These are phyloP conservation scores for Penicillium canariense DNA, from an alignment of 495 filamentous ascomycete genomes.

Conservation along the genomic window DNA sequence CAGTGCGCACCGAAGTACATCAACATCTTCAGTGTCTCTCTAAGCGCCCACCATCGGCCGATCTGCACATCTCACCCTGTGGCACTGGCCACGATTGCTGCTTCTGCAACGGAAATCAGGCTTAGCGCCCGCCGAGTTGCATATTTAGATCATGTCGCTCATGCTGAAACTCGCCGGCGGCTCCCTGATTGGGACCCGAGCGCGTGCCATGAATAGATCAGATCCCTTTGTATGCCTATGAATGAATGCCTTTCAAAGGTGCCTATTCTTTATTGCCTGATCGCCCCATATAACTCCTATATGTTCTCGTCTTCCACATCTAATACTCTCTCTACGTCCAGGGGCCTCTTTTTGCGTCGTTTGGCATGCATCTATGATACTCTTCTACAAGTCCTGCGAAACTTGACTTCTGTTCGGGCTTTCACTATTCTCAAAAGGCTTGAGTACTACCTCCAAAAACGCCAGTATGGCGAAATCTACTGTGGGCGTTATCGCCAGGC, in stretches of 20 bases:
- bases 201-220: constrained; percentile 30
- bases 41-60: constrained; percentile 26
- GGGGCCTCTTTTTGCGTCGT: not conserved
- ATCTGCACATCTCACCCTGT: constrained; percentile 5
- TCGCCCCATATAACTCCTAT: not conserved
- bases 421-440: not conserved
- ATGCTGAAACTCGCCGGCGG: constrained; percentile 24
- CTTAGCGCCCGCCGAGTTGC: constrained; percentile 22
- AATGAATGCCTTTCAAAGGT: constrained; percentile 10
- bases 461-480: constrained; percentile 23
- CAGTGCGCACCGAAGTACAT: constrained; percentile 27
- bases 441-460: not conserved
- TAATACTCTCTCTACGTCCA: constrained; percentile 1
- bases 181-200: constrained; percentile 28
- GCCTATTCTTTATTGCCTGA: not conserved
- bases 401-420: not conserved
- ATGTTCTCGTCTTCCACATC: not conserved
- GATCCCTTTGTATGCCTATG: constrained; percentile 6
- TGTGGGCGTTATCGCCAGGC: constrained; percentile 3
- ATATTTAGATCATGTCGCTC: constrained; percentile 14
- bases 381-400: not conserved
- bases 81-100: not conserved
- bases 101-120: constrained; percentile 11
- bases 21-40: not conserved
- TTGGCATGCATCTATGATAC: not conserved